Conservation (phyloP, 1,139 yeast species). For the Scheffersomyces insectosa region DNA sequence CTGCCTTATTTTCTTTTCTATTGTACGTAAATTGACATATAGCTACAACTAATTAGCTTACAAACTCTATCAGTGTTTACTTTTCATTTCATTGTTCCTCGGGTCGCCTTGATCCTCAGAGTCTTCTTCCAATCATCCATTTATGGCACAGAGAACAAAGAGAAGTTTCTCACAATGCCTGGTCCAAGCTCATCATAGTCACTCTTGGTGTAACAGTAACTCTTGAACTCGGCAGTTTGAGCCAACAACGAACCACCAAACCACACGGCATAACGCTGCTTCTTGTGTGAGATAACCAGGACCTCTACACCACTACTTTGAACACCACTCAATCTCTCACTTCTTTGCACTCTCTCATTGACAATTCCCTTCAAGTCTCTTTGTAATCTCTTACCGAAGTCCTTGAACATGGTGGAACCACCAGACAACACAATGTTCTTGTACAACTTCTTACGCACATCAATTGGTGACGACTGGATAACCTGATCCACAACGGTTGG, state of each 20-base stretch:
- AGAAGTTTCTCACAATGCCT: conserved; percentile 92
- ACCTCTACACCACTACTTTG: conserved; percentile 95
- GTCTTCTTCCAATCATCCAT: neutral
- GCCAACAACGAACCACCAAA: conserved; percentile 97
- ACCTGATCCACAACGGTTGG: conserved; percentile 95
- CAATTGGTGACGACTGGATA: conserved; percentile 94
- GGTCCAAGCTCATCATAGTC: conserved; percentile 99
- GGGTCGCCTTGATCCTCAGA: too few relatives aligned
- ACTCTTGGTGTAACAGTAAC: conserved; percentile 94
- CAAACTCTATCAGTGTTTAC: too few relatives aligned
- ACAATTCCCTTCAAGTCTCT: conserved; percentile 89
- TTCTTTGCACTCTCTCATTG: conserved; percentile 80
- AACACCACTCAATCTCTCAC: conserved; percentile 79
- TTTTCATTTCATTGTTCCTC: too few relatives aligned
- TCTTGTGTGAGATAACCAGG: conserved; percentile 94
- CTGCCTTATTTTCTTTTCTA: too few relatives aligned
- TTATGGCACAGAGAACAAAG: conserved; percentile 87
- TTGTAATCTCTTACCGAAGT: conserved; percentile 95
- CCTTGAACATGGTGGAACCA: conserved; percentile 98
- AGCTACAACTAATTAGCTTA: too few relatives aligned
- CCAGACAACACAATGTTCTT: conserved; percentile 94
- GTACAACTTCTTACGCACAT: conserved; percentile 94
- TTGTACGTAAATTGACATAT: too few relatives aligned
- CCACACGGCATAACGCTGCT: conserved; percentile 99
- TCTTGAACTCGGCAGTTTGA: conserved; percentile 93